A percentile compares a stretch with the other conserved stretches of the same genome.
These are phyloP conservation scores for Diaporthe sp. DNA, from an alignment of 2,329 filamentous ascomycete genomes.

Conservation along the genomic window DNA sequence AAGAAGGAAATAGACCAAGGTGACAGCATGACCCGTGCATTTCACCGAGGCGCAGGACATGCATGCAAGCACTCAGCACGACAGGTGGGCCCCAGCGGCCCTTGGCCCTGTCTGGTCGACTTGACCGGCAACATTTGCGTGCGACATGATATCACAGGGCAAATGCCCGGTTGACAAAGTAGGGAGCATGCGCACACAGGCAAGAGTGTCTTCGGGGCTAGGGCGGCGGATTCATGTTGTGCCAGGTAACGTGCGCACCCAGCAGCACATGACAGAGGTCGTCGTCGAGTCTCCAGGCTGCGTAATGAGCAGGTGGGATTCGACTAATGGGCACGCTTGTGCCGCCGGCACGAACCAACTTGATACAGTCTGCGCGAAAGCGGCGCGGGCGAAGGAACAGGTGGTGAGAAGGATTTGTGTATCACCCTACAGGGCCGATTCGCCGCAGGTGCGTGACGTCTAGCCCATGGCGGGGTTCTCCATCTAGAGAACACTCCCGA, in stretches of 20 bases:
- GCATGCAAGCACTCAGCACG: slow-evolving; percentile 35
- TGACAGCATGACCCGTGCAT: slow-evolving; percentile 33
- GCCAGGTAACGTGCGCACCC: slow-evolving; percentile 40
- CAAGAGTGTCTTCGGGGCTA: slow-evolving; percentile 13
- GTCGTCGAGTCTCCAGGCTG: background rate
- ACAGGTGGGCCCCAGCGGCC: slow-evolving; percentile 34
- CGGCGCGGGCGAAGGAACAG: slow-evolving; percentile 21
- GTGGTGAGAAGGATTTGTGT: slow-evolving; percentile 23
- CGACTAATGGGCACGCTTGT: slow-evolving; percentile 33
- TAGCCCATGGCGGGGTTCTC: slow-evolving; percentile 29
- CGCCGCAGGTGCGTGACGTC: slow-evolving; percentile 33
- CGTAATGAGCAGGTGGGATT: slow-evolving; percentile 11
- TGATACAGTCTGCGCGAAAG: slow-evolving; percentile 1
- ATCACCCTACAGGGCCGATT: slow-evolving; percentile 34
- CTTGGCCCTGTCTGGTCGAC: slow-evolving; percentile 35
- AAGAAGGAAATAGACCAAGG: slow-evolving; percentile 32
- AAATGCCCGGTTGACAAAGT: slow-evolving; percentile 22
- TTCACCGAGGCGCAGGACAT: slow-evolving; percentile 29
- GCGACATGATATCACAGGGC: slow-evolving; percentile 22
- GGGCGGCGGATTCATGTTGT: slow-evolving; percentile 31
- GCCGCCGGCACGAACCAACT: slow-evolving; percentile 26
- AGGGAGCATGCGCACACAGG: slow-evolving; percentile 14
- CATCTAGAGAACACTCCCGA: slow-evolving; percentile 38
- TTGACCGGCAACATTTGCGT: slow-evolving; percentile 35
- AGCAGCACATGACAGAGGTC: slow-evolving; percentile 11